Base-by-base conservation (phyloP, 495 filamentous ascomycete genomes). In the Neurospora intermedia region DNA sequence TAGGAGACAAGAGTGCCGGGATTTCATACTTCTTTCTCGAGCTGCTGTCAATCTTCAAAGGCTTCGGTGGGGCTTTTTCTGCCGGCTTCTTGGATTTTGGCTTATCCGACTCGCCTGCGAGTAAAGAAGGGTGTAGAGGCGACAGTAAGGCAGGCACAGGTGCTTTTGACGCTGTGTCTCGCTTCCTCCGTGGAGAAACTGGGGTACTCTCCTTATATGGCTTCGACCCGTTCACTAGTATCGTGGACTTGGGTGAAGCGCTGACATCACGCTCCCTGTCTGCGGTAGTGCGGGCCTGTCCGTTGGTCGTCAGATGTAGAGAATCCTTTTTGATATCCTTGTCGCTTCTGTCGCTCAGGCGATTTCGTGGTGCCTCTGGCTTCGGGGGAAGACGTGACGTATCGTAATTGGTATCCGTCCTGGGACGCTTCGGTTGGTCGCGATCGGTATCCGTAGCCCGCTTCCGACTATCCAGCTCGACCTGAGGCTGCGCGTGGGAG, bases 1-100 rank as follows among this genome's bases (percentile, higher is more conserved):
- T 87, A 6, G 85, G 85, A 8, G 85, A 87, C 9, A 87, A 80
- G 18, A 87, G 79, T 4, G 78, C 75, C 8, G 84, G 84, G n/a
- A 86, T 76, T 35, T 70, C 71, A 23, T 78, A 7, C 0, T 73
- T 45, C 20, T 74, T 75, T 72, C 79, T 84, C 35, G 74, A 69
- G 5, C 69, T 70, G 5, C 69, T 70, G 8, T 77, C 76, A 2
- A 71, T 39, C 48, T 79, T 80, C 31, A 66, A 43, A 0, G 73
- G 5, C 43, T 74, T 78, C n/a, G 77, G 75, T 7, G 78, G 76
- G 6, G 78, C 77, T 69, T 79, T 82, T n/a, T 83, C 80, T 18
- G 78, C 77, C 31, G 77, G 75, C 54, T 72, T 78, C 74, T 76
- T 82, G 2, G 71, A 66, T 39, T 46, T 78, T 27, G 71, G 75